Evolutionary conservation across 805 yeast species (phyloP).

Genomic region (Kodamaea laetipori): DNA sequence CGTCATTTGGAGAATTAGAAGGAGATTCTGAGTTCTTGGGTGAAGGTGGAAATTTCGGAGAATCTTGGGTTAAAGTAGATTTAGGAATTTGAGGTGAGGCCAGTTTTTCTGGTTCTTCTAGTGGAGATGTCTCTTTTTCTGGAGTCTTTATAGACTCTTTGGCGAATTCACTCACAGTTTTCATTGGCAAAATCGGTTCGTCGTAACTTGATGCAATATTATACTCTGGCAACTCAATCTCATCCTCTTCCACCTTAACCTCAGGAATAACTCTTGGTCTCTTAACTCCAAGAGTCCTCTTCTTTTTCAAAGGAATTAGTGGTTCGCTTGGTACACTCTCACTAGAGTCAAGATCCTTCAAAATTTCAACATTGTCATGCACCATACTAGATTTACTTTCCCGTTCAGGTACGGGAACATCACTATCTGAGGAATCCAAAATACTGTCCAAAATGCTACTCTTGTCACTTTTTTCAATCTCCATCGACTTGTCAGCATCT

Average conservation of each 20-base stretch:
- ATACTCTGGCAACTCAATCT: slow-evolving; percentile 12
- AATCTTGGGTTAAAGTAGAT: no score
- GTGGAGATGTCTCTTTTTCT: no score
- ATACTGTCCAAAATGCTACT: slow-evolving; percentile 19
- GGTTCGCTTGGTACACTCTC: background rate
- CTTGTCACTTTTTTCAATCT: slow-evolving; percentile 6
- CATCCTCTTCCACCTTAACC: slow-evolving; percentile 12
- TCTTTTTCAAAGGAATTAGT: background rate
- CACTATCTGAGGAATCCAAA: slow-evolving; percentile 20
- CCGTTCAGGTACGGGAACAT: slow-evolving; percentile 10
- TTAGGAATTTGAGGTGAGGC: background rate
- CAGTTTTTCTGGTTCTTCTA: background rate
- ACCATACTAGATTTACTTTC: background rate
- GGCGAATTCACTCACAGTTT: background rate
- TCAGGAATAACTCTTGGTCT: slow-evolving; percentile 11
- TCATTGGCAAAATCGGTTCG: background rate
- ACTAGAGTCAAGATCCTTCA: background rate
- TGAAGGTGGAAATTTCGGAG: no score
- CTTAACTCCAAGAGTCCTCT: slow-evolving; percentile 21
- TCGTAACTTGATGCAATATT: background rate
- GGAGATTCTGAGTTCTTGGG: background rate
- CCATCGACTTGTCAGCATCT: slow-evolving; percentile 8
- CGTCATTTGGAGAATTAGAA: background rate
- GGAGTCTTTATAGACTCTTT: no score
- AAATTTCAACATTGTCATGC: background rate